These are phyloP conservation scores for Phalaenopsis hybrid DNA, from an alignment of 116 monocot genomes.

Conservation along the genomic window DNA sequence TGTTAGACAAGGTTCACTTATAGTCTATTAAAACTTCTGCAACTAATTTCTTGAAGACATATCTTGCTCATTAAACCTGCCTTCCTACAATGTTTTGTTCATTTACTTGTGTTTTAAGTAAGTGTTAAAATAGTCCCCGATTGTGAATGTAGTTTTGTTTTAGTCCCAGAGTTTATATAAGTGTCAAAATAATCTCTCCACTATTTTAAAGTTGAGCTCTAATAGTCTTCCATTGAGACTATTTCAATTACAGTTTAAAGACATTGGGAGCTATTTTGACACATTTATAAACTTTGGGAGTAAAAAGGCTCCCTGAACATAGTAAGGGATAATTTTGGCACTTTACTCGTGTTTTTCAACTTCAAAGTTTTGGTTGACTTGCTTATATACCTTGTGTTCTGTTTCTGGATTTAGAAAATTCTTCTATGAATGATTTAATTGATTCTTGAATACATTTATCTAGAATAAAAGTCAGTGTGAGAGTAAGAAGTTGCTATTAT, in stretches of 20 bases:
- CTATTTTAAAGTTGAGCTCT: too few relatives aligned
- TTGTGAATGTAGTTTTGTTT: too few relatives aligned
- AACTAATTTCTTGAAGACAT: background rate
- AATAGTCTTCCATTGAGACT: too few relatives aligned
- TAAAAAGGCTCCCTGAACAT: too few relatives aligned
- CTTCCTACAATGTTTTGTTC: background rate
- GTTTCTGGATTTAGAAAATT: background rate
- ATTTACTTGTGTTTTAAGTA: background rate
- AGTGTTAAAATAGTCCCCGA: too few relatives aligned
- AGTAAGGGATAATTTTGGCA: too few relatives aligned
- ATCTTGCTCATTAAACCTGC: background rate
- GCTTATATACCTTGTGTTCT: background rate
- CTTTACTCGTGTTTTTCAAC: background rate
- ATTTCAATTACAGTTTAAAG: too few relatives aligned
- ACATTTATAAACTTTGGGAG: too few relatives aligned
- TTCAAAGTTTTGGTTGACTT: background rate
- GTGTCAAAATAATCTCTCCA: too few relatives aligned
- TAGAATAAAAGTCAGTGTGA: background rate
- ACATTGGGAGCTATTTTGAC: too few relatives aligned
- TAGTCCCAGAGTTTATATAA: too few relatives aligned
- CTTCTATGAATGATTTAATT: background rate
- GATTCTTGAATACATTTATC: background rate
- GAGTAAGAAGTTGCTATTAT: too few relatives aligned
- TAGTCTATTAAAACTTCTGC: background rate
- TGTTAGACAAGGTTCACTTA: background rate